Conservation (phyloP, 2,329 filamentous ascomycete species). For the Aspergillus melleus region DNA sequence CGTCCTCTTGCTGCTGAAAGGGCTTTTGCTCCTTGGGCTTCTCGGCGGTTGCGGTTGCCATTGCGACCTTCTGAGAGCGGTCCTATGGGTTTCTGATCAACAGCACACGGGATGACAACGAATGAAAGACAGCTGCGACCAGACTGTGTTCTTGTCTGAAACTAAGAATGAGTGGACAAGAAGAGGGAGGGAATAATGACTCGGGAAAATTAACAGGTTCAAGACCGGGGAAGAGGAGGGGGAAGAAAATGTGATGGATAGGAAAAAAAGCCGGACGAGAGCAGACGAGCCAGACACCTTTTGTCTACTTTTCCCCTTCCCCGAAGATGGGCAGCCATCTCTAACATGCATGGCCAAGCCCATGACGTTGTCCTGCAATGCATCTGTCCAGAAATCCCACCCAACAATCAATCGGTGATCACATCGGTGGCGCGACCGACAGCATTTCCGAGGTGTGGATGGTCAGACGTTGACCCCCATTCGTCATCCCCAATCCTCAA, state of each 20-base stretch:
- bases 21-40: constrained; percentile 29
- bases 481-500: not conserved
- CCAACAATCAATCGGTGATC: constrained; percentile 1
- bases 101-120: not conserved
- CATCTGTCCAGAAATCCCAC: not conserved
- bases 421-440: not conserved
- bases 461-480: not conserved
- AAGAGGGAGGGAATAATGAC: not conserved
- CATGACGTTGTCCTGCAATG: constrained; percentile 8
- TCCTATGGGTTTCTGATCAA: not conserved
- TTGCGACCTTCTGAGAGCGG: not conserved
- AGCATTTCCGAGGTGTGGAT: not conserved
- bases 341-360: not conserved
- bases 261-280: not conserved
- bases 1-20: constrained; percentile 24
- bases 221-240: not conserved
- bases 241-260: not conserved
- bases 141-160: not conserved
- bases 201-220: not conserved
- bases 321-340: not conserved
- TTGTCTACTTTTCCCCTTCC: not conserved
- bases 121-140: not conserved
- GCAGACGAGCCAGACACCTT: not conserved
- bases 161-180: not conserved
- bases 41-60: constrained; percentile 28